Evolutionary conservation across 345 rosid species (phyloP).

Genomic region (Syzygium grande): DNA sequence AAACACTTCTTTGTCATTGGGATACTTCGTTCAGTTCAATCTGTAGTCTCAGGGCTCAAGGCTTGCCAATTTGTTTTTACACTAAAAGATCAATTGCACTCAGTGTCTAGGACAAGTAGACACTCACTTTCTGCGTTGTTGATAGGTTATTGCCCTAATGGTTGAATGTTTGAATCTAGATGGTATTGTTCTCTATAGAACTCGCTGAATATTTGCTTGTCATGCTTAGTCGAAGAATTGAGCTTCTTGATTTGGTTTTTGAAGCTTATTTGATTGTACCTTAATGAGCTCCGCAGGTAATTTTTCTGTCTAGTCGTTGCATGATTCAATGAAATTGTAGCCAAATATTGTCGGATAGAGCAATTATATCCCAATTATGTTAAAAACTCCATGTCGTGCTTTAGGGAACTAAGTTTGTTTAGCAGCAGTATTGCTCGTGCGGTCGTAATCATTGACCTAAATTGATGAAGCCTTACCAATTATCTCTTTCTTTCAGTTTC

Average conservation of each 20-base stretch:
- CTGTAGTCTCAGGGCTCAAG: neutral
- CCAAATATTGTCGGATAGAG: too few relatives aligned
- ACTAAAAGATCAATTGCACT: neutral
- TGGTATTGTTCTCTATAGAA: neutral
- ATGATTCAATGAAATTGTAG: neutral
- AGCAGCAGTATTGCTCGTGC: neutral
- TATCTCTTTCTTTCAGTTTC: neutral
- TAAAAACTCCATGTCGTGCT: neutral
- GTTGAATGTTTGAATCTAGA: too few relatives aligned
- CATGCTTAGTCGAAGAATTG: neutral
- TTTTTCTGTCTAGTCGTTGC: neutral
- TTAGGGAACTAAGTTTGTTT: neutral
- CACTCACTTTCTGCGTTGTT: neutral
- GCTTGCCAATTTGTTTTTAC: neutral
- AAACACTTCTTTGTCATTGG: neutral
- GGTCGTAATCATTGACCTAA: neutral
- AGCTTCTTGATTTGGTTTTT: neutral
- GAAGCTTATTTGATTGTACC: neutral
- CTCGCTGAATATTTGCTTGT: neutral
- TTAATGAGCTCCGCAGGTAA: neutral
- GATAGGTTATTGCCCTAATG: neutral
- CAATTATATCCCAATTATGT: neutral
- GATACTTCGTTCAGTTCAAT: neutral
- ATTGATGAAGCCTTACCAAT: neutral
- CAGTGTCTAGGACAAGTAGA: neutral